phyloP scores from a whole-genome alignment of 257 asterid genomes.

The Solanum okadae region DNA sequence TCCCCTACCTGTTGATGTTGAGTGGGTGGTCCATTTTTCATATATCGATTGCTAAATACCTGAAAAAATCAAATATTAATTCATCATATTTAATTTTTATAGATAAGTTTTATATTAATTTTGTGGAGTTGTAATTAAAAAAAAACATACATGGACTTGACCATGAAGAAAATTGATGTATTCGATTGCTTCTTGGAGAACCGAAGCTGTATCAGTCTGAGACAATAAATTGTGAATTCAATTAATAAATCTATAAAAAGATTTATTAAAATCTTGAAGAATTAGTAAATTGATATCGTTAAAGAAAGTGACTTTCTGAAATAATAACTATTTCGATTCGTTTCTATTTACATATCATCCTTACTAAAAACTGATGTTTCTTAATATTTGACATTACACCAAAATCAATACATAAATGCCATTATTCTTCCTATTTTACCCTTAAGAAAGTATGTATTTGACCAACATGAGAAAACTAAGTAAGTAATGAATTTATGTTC shows the following conservation, averaged over 20 bases:
- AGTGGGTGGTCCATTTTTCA: neutral
- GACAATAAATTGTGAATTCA: neutral
- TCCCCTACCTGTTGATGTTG: neutral
- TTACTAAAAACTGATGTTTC: too few species aligned
- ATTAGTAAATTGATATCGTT: too few species aligned
- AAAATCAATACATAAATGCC: neutral
- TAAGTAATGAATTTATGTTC: neutral
- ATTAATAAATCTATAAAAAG: neutral
- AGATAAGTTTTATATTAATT: too few species aligned
- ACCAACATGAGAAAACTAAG: neutral
- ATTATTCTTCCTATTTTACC: too few species aligned
- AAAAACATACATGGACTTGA: constrained; percentile 6
- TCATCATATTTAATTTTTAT: neutral
- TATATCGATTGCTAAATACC: neutral
- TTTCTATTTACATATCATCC: neutral
- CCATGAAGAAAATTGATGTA: constrained; percentile 16
- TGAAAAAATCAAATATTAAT: neutral
- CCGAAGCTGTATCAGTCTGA: constrained; percentile 55
- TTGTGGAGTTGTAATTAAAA: neutral
- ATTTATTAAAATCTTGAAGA: neutral
- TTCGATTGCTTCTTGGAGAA: constrained; percentile 15
- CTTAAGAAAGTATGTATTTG: too few species aligned
- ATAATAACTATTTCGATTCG: too few species aligned
- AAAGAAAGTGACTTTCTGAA: too few species aligned
- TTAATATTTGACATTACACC: neutral